Base-by-base conservation (phyloP, 306 rosid species). In the Medicago arabica region DNA sequence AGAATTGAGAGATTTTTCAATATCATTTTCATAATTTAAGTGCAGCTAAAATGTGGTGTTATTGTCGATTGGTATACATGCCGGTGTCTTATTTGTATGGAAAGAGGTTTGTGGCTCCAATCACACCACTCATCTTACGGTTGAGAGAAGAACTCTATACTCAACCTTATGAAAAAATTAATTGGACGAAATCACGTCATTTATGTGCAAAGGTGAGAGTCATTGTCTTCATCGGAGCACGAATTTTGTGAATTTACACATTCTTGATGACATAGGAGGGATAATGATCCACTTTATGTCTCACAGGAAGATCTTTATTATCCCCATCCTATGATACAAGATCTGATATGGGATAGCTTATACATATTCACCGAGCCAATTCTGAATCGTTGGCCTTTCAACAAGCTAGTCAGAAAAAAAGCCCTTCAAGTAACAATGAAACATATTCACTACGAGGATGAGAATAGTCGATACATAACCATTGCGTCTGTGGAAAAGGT, bases 11-110 rank as follows among this genome's bases (percentile, higher is more conserved):
- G 12, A 34, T 47, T 70, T 50, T 21, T 15, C 25, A 23, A 49
- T 23, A 13, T 72, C 54, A 44, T 9, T 61, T 68, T 34, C 25
- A 8, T 43, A 5, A 62, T 71, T n/a, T 21, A 3, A 40, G 81
- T 84, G 82, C 86, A 90, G 98, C 93, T 11, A 93, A 93, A 84
- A 90, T 93, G 97, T 89, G 83, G 82, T 90, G 98, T 80, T 89
- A 93, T 43, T 89, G 95, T 36, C 92, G 98, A 10, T 58, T 88
- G 86, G 89, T 90, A 4, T 90, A 83, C 84, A 83, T 93, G 87
- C 98, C 98, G 4, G 90, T 93, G 98, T 92, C 98, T 0, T 93
- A 93, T 78, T 81, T 93, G 10, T 90, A 89, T 14, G 97, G 96
- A 3, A 88, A 81, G 77, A 84, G 87, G 61, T 93, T 90, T 79